Base-by-base conservation (phyloP, 2,329 filamentous ascomycete species). In the Epichloe glyceriae region DNA sequence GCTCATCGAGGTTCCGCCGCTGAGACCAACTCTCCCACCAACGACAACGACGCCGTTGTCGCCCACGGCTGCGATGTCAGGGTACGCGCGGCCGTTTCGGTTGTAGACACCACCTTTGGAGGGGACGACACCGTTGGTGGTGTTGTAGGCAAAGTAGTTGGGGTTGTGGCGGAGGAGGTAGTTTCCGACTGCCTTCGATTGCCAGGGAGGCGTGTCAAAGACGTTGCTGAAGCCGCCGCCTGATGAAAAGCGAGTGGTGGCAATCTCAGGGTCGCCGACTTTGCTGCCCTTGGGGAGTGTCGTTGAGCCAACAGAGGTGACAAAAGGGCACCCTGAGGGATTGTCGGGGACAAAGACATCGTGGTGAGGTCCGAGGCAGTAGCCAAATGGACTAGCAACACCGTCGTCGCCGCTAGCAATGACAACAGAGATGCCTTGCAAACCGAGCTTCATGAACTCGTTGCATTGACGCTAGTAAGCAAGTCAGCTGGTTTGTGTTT, bases 261-360 rank as follows among this genome's bases (percentile, higher is more conserved):
- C 55, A 1, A 35, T 40, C 49, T 60, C 58, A 6, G 19, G 15
- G 40, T 47, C 26, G 20, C 44, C 47, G 20, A 50, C 38, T 5
- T 47, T 48, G 30, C 52, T 47, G 34, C 57, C 55, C 3, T 35
- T 39, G 5, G 55, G 52, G 15, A 61, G 50, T 71, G 64, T 59
- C 0, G 75, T 77, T 14, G 73, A 73, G 17, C 75, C 74, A 3
- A 78, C 73, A 4, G 70, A 64, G 0, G 72, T 74, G 22, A 78
- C 62, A 56, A 70, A 78, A 0, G 74, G 74, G 51, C 74, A 77
- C 6, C 64, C 67, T 1, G 62, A 64, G 0, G 73, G 72, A 56
- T 75, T 74, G 3, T 62, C 62, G 1, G 73, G 72, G 50, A 71
- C 73, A 63, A 76, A 77, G 26, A 63, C 59, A 19, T 70, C 67